Conservation (phyloP, 805 yeast species). For the Candida namnaoensis region DNA sequence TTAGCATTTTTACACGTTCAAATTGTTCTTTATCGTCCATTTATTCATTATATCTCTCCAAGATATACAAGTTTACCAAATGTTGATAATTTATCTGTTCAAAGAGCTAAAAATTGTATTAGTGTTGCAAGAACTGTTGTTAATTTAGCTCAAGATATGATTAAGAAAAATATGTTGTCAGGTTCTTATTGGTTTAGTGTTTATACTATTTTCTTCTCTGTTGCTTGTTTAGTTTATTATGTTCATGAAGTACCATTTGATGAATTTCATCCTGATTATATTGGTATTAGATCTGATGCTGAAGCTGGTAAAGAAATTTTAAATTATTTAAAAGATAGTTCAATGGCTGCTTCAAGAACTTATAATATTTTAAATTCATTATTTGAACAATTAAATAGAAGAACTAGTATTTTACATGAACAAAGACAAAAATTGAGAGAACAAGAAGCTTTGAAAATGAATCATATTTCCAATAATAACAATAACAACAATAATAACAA, state of each 20-base stretch:
- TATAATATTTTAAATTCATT: conserved; percentile 72
- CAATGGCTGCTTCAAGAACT: conserved; percentile 74
- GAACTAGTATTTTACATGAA: conserved; percentile 44
- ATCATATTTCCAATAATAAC: too few species aligned
- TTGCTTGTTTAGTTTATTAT: conserved; percentile 78
- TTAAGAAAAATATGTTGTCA: conserved; percentile 56
- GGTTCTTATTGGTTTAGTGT: conserved; percentile 92
- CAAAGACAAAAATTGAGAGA: conserved; percentile 12
- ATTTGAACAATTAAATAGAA: conserved; percentile 68
- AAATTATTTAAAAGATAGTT: conserved; percentile 59
- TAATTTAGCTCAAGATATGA: conserved; percentile 73
- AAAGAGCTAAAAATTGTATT: conserved; percentile 76
- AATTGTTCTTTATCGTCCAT: conserved; percentile 78
- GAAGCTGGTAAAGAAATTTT: conserved; percentile 74
- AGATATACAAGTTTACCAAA: conserved; percentile 26
- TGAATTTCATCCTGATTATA: conserved; percentile 42
- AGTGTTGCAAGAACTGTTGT: conserved; percentile 79
- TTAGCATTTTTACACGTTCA: conserved; percentile 69
- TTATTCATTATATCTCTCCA: conserved; percentile 73
- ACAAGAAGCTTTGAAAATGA: conserved; percentile 5
- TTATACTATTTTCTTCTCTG: conserved; percentile 82
- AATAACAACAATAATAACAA: conserved; percentile 6
- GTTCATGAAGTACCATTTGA: conserved; percentile 49
- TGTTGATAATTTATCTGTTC: conserved; percentile 53
- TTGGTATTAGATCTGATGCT: conserved; percentile 61